phyloP scores from a whole-genome alignment of 768 basidiomycete species.

The Mycena floridula region DNA sequence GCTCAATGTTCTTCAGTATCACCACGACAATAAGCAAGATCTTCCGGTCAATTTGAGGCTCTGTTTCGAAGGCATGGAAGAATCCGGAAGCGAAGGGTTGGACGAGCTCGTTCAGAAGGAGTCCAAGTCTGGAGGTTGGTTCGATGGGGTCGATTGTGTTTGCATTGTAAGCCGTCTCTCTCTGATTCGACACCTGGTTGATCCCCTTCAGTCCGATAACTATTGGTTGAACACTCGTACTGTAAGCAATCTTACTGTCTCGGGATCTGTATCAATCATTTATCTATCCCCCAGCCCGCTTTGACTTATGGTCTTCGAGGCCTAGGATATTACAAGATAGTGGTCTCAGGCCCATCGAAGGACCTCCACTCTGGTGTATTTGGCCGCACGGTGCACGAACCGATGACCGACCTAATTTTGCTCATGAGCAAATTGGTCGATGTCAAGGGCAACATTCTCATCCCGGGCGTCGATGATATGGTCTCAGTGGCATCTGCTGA shows the following conservation, averaged over 20 bases:
- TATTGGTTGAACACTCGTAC: conserved; percentile 62
- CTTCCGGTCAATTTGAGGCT: conserved; percentile 70
- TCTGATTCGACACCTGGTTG: no score
- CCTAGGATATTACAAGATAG: conserved; percentile 58
- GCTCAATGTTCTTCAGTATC: conserved; percentile 67
- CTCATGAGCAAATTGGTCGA: conserved; percentile 67
- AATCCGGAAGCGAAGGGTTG: conserved; percentile 61
- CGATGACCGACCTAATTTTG: conserved; percentile 74
- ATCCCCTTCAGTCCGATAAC: conserved; percentile 51
- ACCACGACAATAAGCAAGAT: conserved; percentile 39
- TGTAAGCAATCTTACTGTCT: no score
- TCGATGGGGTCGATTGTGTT: conserved; percentile 61
- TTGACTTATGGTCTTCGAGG: conserved; percentile 67
- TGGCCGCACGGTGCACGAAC: conserved; percentile 58
- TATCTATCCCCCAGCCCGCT: no score
- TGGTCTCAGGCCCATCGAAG: conserved; percentile 52
- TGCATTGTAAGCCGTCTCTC: conserved; percentile 57
- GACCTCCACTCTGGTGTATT: conserved; percentile 70
- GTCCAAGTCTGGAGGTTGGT: conserved; percentile 46
- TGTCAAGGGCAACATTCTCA: conserved; percentile 54
- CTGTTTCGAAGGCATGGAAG: conserved; percentile 79
- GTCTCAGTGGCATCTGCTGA: conserved; percentile 53
- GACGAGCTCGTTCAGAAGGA: conserved; percentile 60
- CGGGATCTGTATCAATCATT: no score
- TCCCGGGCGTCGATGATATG: conserved; percentile 68